These are phyloP conservation scores for Talaromyces adpressus DNA, from an alignment of 495 filamentous ascomycete species.

Conservation along the genomic window DNA sequence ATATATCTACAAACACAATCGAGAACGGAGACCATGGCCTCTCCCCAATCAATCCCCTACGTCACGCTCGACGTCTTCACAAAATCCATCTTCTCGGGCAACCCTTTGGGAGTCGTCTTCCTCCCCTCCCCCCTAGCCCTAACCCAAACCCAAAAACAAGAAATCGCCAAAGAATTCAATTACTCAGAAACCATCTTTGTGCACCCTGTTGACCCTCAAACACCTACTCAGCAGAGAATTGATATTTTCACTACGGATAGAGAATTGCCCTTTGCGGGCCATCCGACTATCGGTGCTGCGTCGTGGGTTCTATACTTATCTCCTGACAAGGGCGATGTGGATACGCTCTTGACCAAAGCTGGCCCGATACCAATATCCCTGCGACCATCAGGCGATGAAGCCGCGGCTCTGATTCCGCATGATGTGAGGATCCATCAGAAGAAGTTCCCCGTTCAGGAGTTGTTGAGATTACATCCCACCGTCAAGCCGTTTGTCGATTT, in stretches of 20 bases:
- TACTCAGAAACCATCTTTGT: constrained; percentile 80
- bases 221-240: constrained; percentile 25
- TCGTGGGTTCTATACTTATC: constrained; percentile 40
- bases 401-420: constrained; percentile 56
- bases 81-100: constrained; percentile 28
- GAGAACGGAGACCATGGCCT: background rate
- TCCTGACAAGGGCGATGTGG: constrained; percentile 15
- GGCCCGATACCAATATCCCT: constrained; percentile 47
- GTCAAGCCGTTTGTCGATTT: constrained; percentile 17
- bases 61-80: constrained; percentile 41
- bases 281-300: constrained; percentile 68
- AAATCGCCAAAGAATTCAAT: constrained; percentile 73
- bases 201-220: constrained; percentile 25
- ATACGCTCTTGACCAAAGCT: constrained; percentile 52
- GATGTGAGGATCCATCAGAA: constrained; percentile 54
- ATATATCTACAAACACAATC: background rate
- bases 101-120: constrained; percentile 36
- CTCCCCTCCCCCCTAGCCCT: constrained; percentile 23
- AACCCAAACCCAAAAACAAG: constrained; percentile 35
- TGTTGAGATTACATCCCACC: constrained; percentile 25
- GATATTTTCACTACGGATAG: constrained; percentile 61
- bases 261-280: constrained; percentile 71
- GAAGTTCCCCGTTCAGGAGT: constrained; percentile 19
- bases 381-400: constrained; percentile 19
- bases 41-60: constrained; percentile 13